A percentile compares a stretch with the other conserved stretches of the same genome.
Evolutionary conservation across 2,329 filamentous ascomycete genomes (phyloP).

Genomic region (Diaporthe capsici): DNA sequence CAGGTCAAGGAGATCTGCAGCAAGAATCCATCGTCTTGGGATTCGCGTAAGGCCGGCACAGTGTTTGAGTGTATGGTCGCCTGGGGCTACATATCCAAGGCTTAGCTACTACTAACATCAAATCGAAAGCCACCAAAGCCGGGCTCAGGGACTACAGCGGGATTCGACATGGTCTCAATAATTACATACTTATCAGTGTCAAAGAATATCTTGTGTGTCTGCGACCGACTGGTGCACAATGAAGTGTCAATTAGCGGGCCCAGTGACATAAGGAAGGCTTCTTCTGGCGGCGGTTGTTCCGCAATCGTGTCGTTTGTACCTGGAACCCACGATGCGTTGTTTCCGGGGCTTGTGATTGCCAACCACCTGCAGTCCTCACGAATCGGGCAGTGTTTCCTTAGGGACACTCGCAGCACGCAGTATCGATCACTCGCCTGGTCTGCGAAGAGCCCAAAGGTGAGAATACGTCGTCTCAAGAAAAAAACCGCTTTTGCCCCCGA

Average conservation of each 20-base stretch:
- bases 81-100: constrained; percentile 91
- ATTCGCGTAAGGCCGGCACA: constrained; percentile 85
- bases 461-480: background rate
- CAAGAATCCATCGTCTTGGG: constrained; percentile 64
- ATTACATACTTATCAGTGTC: background rate
- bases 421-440: background rate
- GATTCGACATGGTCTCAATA: background rate
- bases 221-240: background rate
- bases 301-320: background rate
- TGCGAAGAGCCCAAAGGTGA: background rate
- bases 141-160: background rate
- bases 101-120: constrained; percentile 57
- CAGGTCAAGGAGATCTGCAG: constrained; percentile 88
- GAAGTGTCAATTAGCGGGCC: background rate
- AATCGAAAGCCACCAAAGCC: no score
- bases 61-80: constrained; percentile 97
- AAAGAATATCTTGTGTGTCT: background rate
- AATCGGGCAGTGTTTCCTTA: background rate
- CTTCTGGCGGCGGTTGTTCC: background rate
- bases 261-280: background rate
- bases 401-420: background rate
- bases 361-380: background rate
- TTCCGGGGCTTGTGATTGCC: no score
- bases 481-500: background rate
- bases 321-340: background rate